phyloP scores from a whole-genome alignment of 2,329 filamentous ascomycete genomes.

The Aspergillus sp. region DNA sequence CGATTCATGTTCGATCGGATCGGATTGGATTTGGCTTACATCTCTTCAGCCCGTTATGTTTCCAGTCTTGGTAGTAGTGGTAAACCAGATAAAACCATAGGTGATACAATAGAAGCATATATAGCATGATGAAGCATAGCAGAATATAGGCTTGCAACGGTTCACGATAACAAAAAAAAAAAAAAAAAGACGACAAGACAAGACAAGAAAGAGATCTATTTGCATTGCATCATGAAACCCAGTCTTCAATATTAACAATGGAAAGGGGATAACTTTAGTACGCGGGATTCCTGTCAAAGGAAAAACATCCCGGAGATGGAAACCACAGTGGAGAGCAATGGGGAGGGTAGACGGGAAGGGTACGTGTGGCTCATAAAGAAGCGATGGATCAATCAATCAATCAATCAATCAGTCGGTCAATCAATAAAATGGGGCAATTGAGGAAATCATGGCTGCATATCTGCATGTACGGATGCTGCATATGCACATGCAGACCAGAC shows the following conservation, averaged over 20 bases:
- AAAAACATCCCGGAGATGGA: not conserved
- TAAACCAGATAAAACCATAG: not conserved
- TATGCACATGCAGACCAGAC: not conserved
- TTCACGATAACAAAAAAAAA: not conserved
- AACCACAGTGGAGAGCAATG: no score
- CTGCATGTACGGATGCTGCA: not conserved
- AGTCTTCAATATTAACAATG: not conserved
- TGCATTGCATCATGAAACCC: conserved; percentile 1
- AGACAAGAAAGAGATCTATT: not conserved
- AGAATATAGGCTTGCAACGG: not conserved
- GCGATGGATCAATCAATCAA: no score
- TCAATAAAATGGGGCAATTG: not conserved
- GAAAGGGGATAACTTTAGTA: not conserved
- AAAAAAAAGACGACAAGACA: no score
- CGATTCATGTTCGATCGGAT: not conserved
- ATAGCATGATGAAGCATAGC: not conserved
- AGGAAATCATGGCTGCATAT: not conserved
- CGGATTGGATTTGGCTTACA: not conserved
- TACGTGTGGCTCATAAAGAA: not conserved
- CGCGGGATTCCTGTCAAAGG: not conserved
- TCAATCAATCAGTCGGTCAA: not conserved
- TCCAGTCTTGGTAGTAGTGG: not conserved
- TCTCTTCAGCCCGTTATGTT: not conserved
- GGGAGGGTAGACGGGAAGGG: not conserved
- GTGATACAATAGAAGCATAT: not conserved